Base-by-base conservation (phyloP, 768 basidiomycete genomes). In the Phlebiopsis flavidoalba region DNA sequence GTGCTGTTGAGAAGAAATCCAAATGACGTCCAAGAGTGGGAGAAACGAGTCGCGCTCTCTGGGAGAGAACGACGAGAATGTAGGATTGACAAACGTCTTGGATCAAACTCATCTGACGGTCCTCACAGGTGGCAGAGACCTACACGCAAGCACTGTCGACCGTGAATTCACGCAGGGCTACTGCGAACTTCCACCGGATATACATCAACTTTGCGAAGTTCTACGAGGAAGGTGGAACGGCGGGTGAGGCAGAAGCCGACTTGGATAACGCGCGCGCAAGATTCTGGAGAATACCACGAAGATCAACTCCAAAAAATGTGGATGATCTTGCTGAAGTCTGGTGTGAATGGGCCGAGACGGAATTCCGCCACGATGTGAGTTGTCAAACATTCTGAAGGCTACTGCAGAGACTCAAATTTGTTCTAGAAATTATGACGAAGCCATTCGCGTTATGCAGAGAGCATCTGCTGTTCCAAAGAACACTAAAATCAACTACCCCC, bases 341-440 rank as follows among this genome's bases (percentile, higher is more conserved):
- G 97, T 98, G 95, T 68, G 97, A 98, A 75, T 98, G 97, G 96
- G 86, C 97, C 7, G 97, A 99, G 75, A 87, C 98, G 89, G 97
- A 99, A 72, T 80, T 98, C 53, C 86, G 96, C 47, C 89, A 95
- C 53, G 95, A 96, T n/a, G 95, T 95, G 76, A 67, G 92, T 80
- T 22, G 52, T 33, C 1, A 56, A n/a, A n/a, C 10, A 17, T 36
- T 36, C 58, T 51, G 26, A 35, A 37, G 3, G 35, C 14, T 47
- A 14, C 63, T 37, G 21, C 17, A 24, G 43, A n/a, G 60, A 1
- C 10, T n/a, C 59, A 40, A 31, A 66, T 72, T 7, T 72, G 45
- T 26, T 59, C 22, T 69, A 98, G 95, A 65, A 97, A 97, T 70
- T 98, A 95, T 66, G 96, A 98, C 60, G 95, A 98, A 65, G 94